phyloP scores from a whole-genome alignment of 2,329 filamentous ascomycete species.

The Furcasterigmium furcatum region DNA sequence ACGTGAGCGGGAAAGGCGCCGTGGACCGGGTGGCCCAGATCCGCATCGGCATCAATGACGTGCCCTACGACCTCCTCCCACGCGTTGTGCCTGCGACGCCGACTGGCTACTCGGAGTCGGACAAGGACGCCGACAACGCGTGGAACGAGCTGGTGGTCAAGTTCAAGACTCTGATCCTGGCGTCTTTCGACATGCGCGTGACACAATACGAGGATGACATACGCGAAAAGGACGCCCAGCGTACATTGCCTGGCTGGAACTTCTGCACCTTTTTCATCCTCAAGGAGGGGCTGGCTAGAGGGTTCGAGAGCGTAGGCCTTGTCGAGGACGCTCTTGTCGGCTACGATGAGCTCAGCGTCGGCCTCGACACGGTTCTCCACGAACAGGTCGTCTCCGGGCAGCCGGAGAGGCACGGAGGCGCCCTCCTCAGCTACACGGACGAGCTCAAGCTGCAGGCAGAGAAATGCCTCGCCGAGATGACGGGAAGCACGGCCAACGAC shows the following conservation, averaged over 20 bases:
- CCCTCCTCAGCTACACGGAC: slow-evolving; percentile 69
- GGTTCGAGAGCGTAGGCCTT: slow-evolving; percentile 93
- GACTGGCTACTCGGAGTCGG: slow-evolving; percentile 64
- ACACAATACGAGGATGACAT: slow-evolving; percentile 97
- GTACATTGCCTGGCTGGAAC: slow-evolving; percentile 91
- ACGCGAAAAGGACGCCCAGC: slow-evolving; percentile 85
- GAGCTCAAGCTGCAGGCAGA: slow-evolving; percentile 64
- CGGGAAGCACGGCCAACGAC: slow-evolving; percentile 25
- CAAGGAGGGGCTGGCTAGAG: slow-evolving; percentile 89
- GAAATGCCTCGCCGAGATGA: slow-evolving; percentile 39
- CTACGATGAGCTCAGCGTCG: slow-evolving; percentile 90
- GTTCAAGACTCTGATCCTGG: slow-evolving; percentile 81
- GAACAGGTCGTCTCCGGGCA: slow-evolving; percentile 63
- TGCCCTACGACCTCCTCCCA: slow-evolving; percentile 62
- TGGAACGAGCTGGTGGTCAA: slow-evolving; percentile 84
- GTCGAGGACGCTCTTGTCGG: slow-evolving; percentile 93
- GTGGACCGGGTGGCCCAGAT: slow-evolving; percentile 83
- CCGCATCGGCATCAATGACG: slow-evolving; percentile 68
- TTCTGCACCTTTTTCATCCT: slow-evolving; percentile 99
- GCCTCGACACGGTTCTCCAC: slow-evolving; percentile 76
- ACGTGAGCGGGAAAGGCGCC: slow-evolving; percentile 67
- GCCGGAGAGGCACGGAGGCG: slow-evolving; percentile 65
- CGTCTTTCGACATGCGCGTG: slow-evolving; percentile 87
- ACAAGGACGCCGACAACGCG: slow-evolving; percentile 75
- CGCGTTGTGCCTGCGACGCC: slow-evolving; percentile 61